Evolutionary conservation across 2,329 filamentous ascomycete species (phyloP).

Genomic region (Sporothrix brunneoviolacea): DNA sequence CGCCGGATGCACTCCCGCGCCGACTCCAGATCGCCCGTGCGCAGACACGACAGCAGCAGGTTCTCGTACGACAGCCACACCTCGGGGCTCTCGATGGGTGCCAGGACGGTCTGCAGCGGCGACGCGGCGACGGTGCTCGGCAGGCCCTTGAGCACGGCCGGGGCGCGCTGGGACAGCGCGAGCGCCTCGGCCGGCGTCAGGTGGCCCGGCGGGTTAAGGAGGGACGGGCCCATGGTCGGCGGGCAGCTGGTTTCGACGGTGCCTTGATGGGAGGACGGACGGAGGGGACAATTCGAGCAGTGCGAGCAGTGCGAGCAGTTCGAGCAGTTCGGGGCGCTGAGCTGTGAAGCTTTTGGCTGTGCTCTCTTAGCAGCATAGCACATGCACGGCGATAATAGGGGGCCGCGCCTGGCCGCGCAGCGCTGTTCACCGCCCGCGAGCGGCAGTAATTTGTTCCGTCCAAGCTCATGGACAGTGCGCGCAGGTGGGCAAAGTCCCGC

Average conservation of each 20-base stretch:
- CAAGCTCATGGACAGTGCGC: neutral
- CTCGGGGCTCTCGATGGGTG: constrained; percentile 63
- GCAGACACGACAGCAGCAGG: constrained; percentile 74
- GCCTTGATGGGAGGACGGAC: too few species aligned
- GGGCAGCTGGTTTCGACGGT: too few species aligned
- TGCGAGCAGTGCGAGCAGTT: too few species aligned
- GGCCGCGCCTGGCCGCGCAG: neutral
- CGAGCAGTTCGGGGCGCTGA: too few species aligned
- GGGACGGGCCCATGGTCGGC: constrained; percentile 45
- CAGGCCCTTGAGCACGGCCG: constrained; percentile 46
- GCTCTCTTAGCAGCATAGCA: neutral
- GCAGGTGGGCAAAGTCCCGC: neutral
- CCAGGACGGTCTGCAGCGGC: constrained; percentile 45
- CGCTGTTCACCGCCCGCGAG: constrained; percentile 8
- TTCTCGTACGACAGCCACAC: constrained; percentile 85
- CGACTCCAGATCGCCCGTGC: constrained; percentile 72
- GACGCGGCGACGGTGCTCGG: constrained; percentile 50
- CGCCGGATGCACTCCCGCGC: constrained; percentile 70
- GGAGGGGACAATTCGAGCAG: too few species aligned
- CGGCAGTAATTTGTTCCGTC: constrained; percentile 10
- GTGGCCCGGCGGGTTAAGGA: constrained; percentile 51
- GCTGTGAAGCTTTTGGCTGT: neutral
- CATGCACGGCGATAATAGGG: constrained; percentile 8
- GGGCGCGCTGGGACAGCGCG: constrained; percentile 55
- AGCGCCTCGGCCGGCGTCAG: constrained; percentile 51